Evolutionary conservation across 495 filamentous ascomycete species (phyloP).

Genomic region (Thozetella sp.): DNA sequence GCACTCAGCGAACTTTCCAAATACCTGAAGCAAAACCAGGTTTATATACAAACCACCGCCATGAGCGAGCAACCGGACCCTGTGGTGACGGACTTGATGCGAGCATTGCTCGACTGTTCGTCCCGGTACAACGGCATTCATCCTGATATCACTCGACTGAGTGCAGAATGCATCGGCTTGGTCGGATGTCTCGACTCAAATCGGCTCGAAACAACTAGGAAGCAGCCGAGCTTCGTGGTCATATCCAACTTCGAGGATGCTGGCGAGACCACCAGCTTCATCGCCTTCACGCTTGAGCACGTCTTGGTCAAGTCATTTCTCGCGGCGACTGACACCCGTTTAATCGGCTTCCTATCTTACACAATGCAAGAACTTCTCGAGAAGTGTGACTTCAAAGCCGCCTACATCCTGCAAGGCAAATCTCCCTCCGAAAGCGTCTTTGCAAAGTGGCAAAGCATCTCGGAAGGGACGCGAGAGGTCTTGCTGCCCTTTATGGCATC

Average conservation of each 20-base stretch:
- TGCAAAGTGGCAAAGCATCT: constrained; percentile 74
- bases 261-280: constrained; percentile 82
- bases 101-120: constrained; percentile 81
- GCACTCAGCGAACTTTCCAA: constrained; percentile 74
- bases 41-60: constrained; percentile 79
- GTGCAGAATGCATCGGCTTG: constrained; percentile 78
- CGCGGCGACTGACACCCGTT: constrained; percentile 80
- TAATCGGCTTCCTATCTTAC: constrained; percentile 88
- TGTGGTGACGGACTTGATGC: constrained; percentile 68
- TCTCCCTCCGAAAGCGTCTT: constrained; percentile 34
- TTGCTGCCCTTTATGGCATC: constrained; percentile 86
- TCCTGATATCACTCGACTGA: constrained; percentile 66
- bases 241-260: constrained; percentile 80
- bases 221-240: constrained; percentile 78
- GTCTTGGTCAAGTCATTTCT: constrained; percentile 89
- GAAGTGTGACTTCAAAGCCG: constrained; percentile 68
- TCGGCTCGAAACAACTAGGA: constrained; percentile 76
- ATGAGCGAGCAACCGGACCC: constrained; percentile 83
- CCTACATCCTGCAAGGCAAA: constrained; percentile 33
- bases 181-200: constrained; percentile 93
- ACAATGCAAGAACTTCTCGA: constrained; percentile 91
- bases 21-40: constrained; percentile 74
- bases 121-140: constrained; percentile 75
- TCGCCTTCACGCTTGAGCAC: constrained; percentile 80
- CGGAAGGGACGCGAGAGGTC: constrained; percentile 73